Evolutionary conservation across 1,139 yeast genomes (phyloP), one percentile per base, ranked within the genome.

Genomic region (Candida tropicalis): DNA sequence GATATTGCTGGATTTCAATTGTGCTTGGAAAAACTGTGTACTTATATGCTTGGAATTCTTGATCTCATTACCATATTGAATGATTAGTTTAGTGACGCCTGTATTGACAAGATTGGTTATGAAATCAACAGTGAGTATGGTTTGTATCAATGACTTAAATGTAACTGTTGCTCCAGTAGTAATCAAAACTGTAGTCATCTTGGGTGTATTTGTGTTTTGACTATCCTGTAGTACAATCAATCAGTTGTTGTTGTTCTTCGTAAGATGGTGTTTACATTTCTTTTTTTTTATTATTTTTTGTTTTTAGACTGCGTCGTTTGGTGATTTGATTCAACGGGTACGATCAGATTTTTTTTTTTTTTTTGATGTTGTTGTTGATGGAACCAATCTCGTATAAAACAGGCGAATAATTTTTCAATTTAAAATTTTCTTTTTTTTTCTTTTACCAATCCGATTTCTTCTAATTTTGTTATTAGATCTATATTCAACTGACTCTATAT

Each of bases 161-260:
- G 95, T 86, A 10, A 84, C 88, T 0, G 96, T 88, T 1, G 96
- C 96, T 0, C 97, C 97, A 1, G 95, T 85, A 0, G 95, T 58
- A 4, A 60, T 46, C 25, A 52, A 43, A 2, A 52, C 11, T 2
- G 51, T 43, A 22, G 38, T 20, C 52, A 49, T 49, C 5, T 11
- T 22, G 13, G 18, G 26, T 25, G n/a, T 34, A 20, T 11, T n/a
- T 28, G 32, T 15, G 15, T 5, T 15, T 15, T 28, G n/a, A n/a
- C 8, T 20, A 20, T 20, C 23, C 8, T 20, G 6, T 6, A 20
- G 23, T 20, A 2, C 23, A 20, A 20, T 6, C 8, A 20, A 20
- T 20, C 8, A 6, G 4, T 20, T 20, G 23, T 20, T 20, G 23
- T 20, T 9, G 8, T 6, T 20, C n/a, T n/a, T n/a, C n/a, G n/a